These are phyloP conservation scores for Ophiognomonia clavigignenti-juglandacearum DNA, from an alignment of 2,329 filamentous ascomycete genomes.

Conservation along the genomic window DNA sequence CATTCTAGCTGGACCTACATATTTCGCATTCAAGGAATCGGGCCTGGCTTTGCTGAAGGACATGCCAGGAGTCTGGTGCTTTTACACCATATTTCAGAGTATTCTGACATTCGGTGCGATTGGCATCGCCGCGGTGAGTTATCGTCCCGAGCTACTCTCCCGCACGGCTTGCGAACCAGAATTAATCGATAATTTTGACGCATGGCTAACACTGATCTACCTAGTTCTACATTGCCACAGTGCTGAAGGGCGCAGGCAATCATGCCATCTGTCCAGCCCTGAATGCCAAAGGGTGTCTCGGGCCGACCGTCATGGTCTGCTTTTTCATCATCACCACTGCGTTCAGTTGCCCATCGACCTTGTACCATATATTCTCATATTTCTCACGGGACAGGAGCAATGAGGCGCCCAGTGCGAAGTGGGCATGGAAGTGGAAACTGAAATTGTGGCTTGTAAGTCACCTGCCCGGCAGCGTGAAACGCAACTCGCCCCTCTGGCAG, in stretches of 20 bases:
- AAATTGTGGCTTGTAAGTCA: background rate
- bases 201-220: background rate
- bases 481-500: too few species aligned
- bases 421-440: background rate
- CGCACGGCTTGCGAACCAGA: too few species aligned
- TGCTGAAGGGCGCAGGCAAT: background rate
- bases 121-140: background rate
- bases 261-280: background rate
- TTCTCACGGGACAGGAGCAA: background rate
- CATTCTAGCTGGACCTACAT: background rate
- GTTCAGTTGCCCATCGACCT: background rate
- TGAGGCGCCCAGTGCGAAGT: background rate
- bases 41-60: background rate
- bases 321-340: background rate
- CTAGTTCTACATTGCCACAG: background rate
- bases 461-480: too few species aligned
- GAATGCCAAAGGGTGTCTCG: background rate
- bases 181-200: background rate
- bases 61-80: background rate
- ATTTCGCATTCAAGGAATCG: background rate
- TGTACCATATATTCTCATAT: background rate
- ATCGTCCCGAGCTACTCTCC: background rate
- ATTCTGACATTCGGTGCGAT: background rate
- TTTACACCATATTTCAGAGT: background rate
- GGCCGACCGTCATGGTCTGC: background rate